Evolutionary conservation across 2,329 filamentous ascomycete species (phyloP).

Genomic region (Aspergillus quadrilineatus): DNA sequence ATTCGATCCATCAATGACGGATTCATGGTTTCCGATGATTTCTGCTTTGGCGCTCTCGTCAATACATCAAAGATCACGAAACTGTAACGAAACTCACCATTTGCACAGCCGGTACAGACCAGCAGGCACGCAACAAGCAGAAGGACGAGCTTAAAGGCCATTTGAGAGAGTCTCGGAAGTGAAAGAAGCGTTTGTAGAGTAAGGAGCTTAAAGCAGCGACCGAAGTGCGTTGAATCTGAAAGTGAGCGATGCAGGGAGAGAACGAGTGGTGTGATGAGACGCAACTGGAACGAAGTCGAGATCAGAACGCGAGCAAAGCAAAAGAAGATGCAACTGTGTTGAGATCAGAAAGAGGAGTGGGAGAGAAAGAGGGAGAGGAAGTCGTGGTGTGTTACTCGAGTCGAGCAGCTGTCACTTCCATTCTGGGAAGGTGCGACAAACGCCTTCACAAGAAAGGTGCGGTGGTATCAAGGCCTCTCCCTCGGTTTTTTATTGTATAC

Average conservation of each 20-base stretch:
- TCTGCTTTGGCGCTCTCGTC: background rate
- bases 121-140: conserved; percentile 6
- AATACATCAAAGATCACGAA: background rate
- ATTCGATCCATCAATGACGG: background rate
- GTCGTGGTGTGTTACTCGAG: conserved; percentile 4
- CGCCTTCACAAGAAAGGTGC: conserved; percentile 1
- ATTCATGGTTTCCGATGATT: background rate
- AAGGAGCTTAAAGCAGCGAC: background rate
- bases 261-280: background rate
- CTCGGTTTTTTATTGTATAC: background rate
- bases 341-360: background rate
- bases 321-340: background rate
- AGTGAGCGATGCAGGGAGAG: background rate
- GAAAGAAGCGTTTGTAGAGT: background rate
- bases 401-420: conserved; percentile 1
- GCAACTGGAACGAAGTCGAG: background rate
- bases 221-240: background rate
- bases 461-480: background rate
- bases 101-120: conserved; percentile 1
- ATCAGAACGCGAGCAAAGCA: background rate
- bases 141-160: conserved; percentile 4
- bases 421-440: conserved; percentile 10
- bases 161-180: background rate
- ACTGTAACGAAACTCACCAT: background rate
- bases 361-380: background rate